These are phyloP conservation scores for Stagonosporopsis tanaceti DNA, from an alignment of 2,329 filamentous ascomycete genomes.

Conservation along the genomic window DNA sequence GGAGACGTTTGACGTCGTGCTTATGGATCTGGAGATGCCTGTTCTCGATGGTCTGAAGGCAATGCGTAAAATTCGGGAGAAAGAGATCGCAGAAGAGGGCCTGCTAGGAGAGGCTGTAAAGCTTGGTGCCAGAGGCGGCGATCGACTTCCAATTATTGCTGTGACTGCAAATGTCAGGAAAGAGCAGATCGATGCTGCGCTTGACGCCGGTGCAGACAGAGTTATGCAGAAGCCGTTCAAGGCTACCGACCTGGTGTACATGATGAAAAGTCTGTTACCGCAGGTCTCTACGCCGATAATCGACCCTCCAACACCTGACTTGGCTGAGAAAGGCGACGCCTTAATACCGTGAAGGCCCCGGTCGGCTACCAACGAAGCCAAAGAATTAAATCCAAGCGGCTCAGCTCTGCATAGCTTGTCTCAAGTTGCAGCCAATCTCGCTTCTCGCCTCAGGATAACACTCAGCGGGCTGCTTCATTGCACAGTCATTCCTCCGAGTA, in stretches of 20 bases:
- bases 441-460: neutral
- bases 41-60: conserved; percentile 56
- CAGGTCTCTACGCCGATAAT: conserved; percentile 27
- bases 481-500: no score
- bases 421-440: neutral
- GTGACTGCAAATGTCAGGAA: conserved; percentile 50
- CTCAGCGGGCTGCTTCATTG: neutral
- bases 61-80: conserved; percentile 58
- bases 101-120: conserved; percentile 23
- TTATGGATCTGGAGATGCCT: conserved; percentile 65
- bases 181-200: conserved; percentile 47
- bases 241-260: conserved; percentile 42
- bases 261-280: conserved; percentile 46
- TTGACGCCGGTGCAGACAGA: conserved; percentile 45
- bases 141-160: conserved; percentile 45
- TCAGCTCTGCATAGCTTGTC: neutral
- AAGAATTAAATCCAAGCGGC: neutral
- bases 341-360: conserved; percentile 25
- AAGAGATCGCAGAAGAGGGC: conserved; percentile 50
- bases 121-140: conserved; percentile 31
- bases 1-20: conserved; percentile 41
- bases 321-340: conserved; percentile 18
- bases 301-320: conserved; percentile 28
- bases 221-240: conserved; percentile 51
- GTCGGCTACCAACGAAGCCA: neutral